These are phyloP conservation scores for Aegilops speltoides DNA, from an alignment of 176 grass and related monocot genomes.

Conservation along the genomic window DNA sequence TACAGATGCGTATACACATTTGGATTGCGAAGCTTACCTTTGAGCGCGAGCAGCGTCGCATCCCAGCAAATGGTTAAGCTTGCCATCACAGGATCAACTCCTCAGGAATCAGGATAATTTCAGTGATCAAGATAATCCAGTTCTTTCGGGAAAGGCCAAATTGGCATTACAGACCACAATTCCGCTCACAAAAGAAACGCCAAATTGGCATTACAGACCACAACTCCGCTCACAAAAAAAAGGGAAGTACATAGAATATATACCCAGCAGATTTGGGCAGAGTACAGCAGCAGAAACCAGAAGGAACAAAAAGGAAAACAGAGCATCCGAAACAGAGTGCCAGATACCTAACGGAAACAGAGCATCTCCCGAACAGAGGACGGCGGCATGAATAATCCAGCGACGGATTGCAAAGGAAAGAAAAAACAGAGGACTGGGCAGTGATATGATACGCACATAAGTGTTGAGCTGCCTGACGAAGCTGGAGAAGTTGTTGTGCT, in stretches of 20 bases:
- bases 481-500: conserved; percentile 85
- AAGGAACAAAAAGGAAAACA: background rate
- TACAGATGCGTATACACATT: no score
- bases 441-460: conserved; percentile 36
- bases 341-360: no score
- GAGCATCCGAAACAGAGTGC: background rate
- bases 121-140: no score
- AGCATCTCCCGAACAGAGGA: background rate
- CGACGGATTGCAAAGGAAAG: background rate
- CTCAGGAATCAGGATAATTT: no score
- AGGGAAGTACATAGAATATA: no score
- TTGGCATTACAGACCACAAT: conserved; percentile 21
- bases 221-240: background rate
- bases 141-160: no score
- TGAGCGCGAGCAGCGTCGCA: no score
- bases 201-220: background rate
- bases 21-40: no score
- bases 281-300: background rate
- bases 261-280: no score
- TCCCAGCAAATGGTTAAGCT: no score
- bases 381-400: background rate
- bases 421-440: no score
- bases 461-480: conserved; percentile 89
- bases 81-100: no score
- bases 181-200: background rate